These are phyloP conservation scores for Apocynum venetum DNA, from an alignment of 257 asterid species.

Conservation along the genomic window DNA sequence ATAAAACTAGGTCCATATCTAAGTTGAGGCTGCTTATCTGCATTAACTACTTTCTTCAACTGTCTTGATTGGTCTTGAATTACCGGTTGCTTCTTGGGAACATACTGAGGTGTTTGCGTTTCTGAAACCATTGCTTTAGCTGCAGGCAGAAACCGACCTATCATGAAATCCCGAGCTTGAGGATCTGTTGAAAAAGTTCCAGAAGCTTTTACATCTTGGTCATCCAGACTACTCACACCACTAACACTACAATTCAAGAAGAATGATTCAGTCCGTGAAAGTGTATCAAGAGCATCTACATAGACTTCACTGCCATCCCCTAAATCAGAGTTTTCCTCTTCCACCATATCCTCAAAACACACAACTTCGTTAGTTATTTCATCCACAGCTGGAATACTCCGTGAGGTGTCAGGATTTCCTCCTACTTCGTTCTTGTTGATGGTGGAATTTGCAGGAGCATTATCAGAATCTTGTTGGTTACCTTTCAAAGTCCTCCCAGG, in stretches of 20 bases:
- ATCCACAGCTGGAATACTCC: slow-evolving; percentile 12
- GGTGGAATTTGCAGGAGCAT: slow-evolving; percentile 13
- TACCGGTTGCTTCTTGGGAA: slow-evolving; percentile 41
- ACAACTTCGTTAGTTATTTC: slow-evolving; percentile 17
- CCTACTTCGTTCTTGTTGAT: slow-evolving; percentile 19
- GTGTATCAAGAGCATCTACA: slow-evolving; percentile 66
- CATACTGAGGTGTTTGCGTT: slow-evolving; percentile 54
- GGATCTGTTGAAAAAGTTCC: slow-evolving; percentile 33
- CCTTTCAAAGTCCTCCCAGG: slow-evolving; percentile 45
- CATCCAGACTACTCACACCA: slow-evolving; percentile 58
- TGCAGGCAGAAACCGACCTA: slow-evolving; percentile 89
- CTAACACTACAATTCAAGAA: slow-evolving; percentile 71
- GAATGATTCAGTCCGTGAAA: slow-evolving; percentile 66
- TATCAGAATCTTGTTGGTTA: slow-evolving; percentile 28
- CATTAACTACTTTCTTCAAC: slow-evolving; percentile 30
- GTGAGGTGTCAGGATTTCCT: slow-evolving; percentile 5
- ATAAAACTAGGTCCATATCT: slow-evolving; percentile 85
- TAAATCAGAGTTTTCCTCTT: slow-evolving; percentile 35
- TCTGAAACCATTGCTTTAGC: slow-evolving; percentile 84
- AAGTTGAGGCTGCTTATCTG: slow-evolving; percentile 43
- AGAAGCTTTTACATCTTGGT: slow-evolving; percentile 33
- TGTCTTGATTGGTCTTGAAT: slow-evolving; percentile 36
- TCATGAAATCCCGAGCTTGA: slow-evolving; percentile 61
- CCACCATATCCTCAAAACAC: slow-evolving; percentile 23
- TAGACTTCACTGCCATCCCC: slow-evolving; percentile 50